phyloP scores from a whole-genome alignment of 2,329 filamentous ascomycete genomes.

The Exophiala aquamarina region DNA sequence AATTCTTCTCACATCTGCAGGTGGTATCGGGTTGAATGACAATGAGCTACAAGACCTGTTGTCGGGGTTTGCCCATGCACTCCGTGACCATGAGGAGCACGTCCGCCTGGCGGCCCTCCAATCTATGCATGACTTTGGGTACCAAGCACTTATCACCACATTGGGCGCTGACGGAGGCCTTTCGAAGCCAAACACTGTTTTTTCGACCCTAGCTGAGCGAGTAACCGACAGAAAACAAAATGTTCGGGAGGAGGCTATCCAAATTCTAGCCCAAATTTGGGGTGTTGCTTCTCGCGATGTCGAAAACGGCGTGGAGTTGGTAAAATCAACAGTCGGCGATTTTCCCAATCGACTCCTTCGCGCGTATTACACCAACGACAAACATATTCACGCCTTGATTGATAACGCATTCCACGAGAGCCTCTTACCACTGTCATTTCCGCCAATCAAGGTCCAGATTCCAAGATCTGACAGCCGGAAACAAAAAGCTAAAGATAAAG shows the following conservation, averaged over 20 bases:
- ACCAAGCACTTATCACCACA: constrained; percentile 78
- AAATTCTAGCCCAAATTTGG: constrained; percentile 82
- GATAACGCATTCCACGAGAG: constrained; percentile 84
- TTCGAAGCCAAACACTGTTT: constrained; percentile 71
- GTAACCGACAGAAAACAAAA: constrained; percentile 80
- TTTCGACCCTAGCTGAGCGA: constrained; percentile 80
- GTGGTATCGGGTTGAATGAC: constrained; percentile 80
- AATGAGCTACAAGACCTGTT: constrained; percentile 78
- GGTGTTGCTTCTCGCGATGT: constrained; percentile 89
- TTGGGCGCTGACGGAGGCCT: constrained; percentile 75
- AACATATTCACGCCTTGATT: constrained; percentile 78
- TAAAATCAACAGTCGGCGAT: constrained; percentile 71
- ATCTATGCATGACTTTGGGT: constrained; percentile 76
- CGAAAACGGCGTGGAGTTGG: constrained; percentile 74
- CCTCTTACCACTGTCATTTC: constrained; percentile 85
- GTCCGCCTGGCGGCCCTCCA: constrained; percentile 88
- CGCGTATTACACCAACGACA: constrained; percentile 85
- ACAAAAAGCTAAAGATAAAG: constrained; percentile 46
- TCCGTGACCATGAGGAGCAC: constrained; percentile 86
- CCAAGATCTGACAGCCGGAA: constrained; percentile 48
- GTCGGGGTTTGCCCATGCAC: constrained; percentile 71
- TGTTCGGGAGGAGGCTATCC: constrained; percentile 85
- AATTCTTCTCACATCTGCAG: constrained; percentile 87
- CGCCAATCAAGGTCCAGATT: constrained; percentile 62
- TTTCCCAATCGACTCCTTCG: constrained; percentile 85